Evolutionary conservation across 768 basidiomycete species (phyloP), one percentile per base, ranked within the genome.

Genomic region (Mrakia gelida): DNA sequence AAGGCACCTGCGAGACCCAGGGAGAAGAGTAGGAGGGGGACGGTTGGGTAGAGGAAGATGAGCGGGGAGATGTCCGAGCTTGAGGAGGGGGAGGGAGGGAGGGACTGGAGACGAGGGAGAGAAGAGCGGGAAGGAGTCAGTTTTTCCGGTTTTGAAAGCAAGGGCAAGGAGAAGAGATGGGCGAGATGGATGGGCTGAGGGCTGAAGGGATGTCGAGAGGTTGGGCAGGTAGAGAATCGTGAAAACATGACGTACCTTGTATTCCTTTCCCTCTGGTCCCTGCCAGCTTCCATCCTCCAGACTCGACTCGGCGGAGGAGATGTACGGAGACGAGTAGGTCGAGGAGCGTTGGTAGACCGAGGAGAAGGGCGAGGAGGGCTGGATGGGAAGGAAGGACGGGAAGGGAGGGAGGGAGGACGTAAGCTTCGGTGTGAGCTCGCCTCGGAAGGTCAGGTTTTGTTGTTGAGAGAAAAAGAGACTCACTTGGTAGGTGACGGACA

Each of bases 21-120:
- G 71, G 32, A 59, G 30, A 45, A 45, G 34, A 59, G 49, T 52
- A 73, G n/a, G 56, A 73, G 71, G 7, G 56, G 49, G 71, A 73
- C 28, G 18, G 71, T 52, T 26, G 52, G 71, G 56, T 52, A 73
- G 34, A 73, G 71, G 49, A 73, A 23, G 71, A 73, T 73, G 23
- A 73, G 13, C 21, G 56, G 49, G 71, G 56, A 73, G 52, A 73
- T 73, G 38, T 38, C 67, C 16, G 34, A 34, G 67, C 43, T 38
- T 1, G 38, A 26, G 21, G 34, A 43, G 21, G 34, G n/a, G 32
- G 65, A 67, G 32, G 30, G 8, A 23, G 41, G 67, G 34, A 1
- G 7, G 26, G 67, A 70, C 13, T 34, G 38, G 38, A 3, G 16
- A 23, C 41, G 41, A n/a, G 38, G 3, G 2, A 5, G 38, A 67